Evolutionary conservation across 345 rosid genomes (phyloP), one percentile per base, ranked within the genome.

Genomic region (Physaria fendleri): DNA sequence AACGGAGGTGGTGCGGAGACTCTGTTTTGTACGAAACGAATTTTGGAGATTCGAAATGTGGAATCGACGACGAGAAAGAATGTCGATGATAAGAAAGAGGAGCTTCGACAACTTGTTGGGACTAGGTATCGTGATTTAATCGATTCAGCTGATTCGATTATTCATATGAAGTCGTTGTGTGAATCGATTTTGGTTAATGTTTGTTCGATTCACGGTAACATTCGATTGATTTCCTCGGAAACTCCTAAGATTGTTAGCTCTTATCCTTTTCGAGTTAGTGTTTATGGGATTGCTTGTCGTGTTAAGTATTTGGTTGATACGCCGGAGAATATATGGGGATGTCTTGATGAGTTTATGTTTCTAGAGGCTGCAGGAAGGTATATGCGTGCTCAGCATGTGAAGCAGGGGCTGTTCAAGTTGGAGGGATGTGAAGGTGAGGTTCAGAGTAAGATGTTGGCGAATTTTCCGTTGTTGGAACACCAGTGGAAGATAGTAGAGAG

Each of bases 401-500:
- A 90, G 59, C 67, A 48, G 47, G 72, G 71, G 54, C 73, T 89
- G 54, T 40, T 71, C 4, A 71, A 41, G 65, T 29, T 38, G 14
- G 71, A 64, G 30, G 58, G 55, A 16, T 44, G 32, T 11, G 75
- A 25, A 43, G 62, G 30, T 3, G 83, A 76, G 14, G 71, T 66
- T 53, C 80, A 82, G 69, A 73, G 59, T 63, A 79, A 73, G 52
- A 74, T 84, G 20, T 71, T 85, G 67, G 75, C 88, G 27, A 89
- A 83, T 65, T 93, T 87, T 52, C 97, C 99, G 12, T 68, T 93
- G 5, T 65, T 93, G 58, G 96, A 89, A 69, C 97, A 93, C 62
- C 99, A 93, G 70, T 93, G 95, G 87, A 95, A 85, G 87, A 89
- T 90, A 40, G 97, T 90, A 24, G 99, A 89, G 85, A 76, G 95